Evolutionary conservation across 768 basidiomycete genomes (phyloP), one percentile per base, ranked within the genome.

Genomic region (Suillus clintonianus): DNA sequence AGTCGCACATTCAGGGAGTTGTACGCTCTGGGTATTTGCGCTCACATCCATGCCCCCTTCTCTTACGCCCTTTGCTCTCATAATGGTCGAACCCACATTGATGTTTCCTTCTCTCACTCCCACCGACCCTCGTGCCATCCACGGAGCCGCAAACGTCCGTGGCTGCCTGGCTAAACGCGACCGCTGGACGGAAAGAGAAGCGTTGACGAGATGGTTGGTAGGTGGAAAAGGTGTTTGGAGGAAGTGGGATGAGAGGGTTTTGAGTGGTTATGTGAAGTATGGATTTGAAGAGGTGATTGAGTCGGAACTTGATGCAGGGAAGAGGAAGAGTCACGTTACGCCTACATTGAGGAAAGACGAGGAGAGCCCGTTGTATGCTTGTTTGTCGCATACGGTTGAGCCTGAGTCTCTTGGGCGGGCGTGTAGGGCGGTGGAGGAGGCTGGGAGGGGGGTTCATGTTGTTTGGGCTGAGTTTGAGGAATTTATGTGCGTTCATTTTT

Each of bases 381-480:
- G 72, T 62, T 15, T 58, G 24, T 65, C 66, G 15, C 75, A 75
- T 48, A 76, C 74, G 22, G 43, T 75, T 27, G 65, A 70, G 6
- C 69, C 74, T 8, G 45, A 56, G 1, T 69, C 73, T 54, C 66
- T 75, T 27, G 67, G 68, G 15, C n/a, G 32, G 5, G 36, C 68
- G 45, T 74, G 74, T 27, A 24, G 22, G 11, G 36, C 58, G 15
- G 65, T 74, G 43, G 47, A 67, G 60, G 6, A 62, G 34, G 42
- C 65, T 60, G 45, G 53, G 19, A 56, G 48, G 4, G 71, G 73
- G 0, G 62, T 74, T 0, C 74, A 75, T 51, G 8, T 77, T 24
- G 45, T 77, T 1, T 75, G 75, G 75, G 74, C 72, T 0, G 75
- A 75, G 36, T 62, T 59, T 1, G 71, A 73, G 27, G 75, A 75